These are phyloP conservation scores for Fusarium verrucosum DNA, from an alignment of 2,329 filamentous ascomycete genomes.

Conservation along the genomic window DNA sequence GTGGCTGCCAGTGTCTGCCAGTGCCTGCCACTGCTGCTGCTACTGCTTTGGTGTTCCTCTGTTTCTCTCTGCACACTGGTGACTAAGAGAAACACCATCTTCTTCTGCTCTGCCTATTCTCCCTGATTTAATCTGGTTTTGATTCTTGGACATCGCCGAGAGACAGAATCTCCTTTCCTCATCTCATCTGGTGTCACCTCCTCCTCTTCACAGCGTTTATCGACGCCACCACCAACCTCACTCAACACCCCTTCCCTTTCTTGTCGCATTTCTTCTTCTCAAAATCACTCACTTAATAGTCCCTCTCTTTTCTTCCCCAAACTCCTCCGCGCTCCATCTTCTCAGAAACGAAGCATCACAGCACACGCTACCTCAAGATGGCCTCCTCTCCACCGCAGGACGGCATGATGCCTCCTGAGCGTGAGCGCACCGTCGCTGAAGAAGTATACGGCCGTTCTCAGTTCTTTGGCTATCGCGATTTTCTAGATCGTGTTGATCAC, in stretches of 20 bases:
- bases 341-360: background rate
- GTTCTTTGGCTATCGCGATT: slow-evolving; percentile 49
- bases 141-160: slow-evolving; percentile 5
- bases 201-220: slow-evolving; percentile 5
- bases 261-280: background rate
- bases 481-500: slow-evolving; percentile 49
- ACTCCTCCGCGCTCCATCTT: background rate
- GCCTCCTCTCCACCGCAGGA: slow-evolving; percentile 16
- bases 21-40: slow-evolving; percentile 1
- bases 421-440: background rate
- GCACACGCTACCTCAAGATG: slow-evolving; percentile 5
- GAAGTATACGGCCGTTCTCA: slow-evolving; percentile 37
- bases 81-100: background rate
- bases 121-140: background rate
- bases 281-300: background rate
- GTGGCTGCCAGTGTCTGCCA: slow-evolving; percentile 13
- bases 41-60: background rate
- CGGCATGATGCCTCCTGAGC: slow-evolving; percentile 20
- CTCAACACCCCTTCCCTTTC: slow-evolving; percentile 4
- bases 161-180: background rate
- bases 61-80: background rate
- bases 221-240: slow-evolving; percentile 24
- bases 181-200: slow-evolving; percentile 33
- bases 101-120: background rate
- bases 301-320: background rate